These are phyloP conservation scores for Hypoxylon cercidicola DNA, from an alignment of 495 filamentous ascomycete species.

Conservation along the genomic window DNA sequence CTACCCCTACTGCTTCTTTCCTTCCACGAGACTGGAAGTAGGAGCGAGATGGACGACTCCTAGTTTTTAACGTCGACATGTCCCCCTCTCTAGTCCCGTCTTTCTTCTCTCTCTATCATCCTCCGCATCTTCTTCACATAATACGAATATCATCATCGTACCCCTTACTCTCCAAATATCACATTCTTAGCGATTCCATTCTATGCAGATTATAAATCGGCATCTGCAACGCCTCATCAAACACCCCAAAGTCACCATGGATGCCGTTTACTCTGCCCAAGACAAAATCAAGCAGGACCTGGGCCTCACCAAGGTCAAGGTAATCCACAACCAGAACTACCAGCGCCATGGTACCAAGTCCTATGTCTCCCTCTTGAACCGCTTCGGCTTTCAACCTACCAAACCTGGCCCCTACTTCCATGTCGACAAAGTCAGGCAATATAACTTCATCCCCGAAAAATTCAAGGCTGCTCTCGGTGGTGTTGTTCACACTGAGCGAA, in stretches of 20 bases:
- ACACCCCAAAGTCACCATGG: slow-evolving; percentile 39
- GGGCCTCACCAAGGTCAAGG: slow-evolving; percentile 61
- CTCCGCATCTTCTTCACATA: slow-evolving; percentile 4
- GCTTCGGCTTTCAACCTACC: slow-evolving; percentile 77
- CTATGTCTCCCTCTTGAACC: slow-evolving; percentile 74
- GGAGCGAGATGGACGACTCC: slow-evolving; percentile 10
- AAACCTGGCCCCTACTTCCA: slow-evolving; percentile 73
- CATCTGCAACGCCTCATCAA: slow-evolving; percentile 5
- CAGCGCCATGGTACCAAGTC: slow-evolving; percentile 74
- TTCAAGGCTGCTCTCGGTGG: slow-evolving; percentile 56
- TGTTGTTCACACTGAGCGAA: slow-evolving; percentile 53
- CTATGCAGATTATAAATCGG: not conserved
- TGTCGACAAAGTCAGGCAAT: slow-evolving; percentile 51
- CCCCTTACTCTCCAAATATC: not conserved
- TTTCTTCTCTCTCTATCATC: not conserved
- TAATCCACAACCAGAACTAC: slow-evolving; percentile 69
- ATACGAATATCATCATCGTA: not conserved
- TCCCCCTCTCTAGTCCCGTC: not conserved
- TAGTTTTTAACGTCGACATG: slow-evolving; percentile 4
- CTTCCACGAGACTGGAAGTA: slow-evolving; percentile 1
- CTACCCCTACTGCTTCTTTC: slow-evolving; percentile 1
- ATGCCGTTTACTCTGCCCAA: slow-evolving; percentile 47
- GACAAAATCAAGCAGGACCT: slow-evolving; percentile 46
- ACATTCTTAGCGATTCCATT: slow-evolving; percentile 20
- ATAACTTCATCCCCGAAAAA: slow-evolving; percentile 45